Evolutionary conservation across 2,329 filamentous ascomycete genomes (phyloP), one percentile per base, ranked within the genome.

Genomic region (Penicillium griseofulvum): DNA sequence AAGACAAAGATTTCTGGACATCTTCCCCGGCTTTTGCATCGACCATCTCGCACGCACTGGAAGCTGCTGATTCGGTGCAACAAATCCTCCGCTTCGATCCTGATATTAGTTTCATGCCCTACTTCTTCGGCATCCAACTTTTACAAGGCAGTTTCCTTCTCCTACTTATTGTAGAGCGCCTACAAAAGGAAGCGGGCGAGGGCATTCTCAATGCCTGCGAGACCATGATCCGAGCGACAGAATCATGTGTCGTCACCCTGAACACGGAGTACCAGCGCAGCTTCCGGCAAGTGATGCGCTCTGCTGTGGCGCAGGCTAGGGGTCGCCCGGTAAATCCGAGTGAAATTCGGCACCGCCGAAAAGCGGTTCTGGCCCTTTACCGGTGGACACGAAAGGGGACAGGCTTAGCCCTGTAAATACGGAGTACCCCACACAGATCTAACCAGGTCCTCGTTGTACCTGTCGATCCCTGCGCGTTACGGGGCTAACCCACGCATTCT

Each of bases 201-300:
- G 91, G 86, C 63, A 90, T 96, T 6, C 88, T 93, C 58, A 88
- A 88, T 68, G 91, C 92, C 9, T 96, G 91, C 72, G 91, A 96
- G 79, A 94, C 90, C 4, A 95, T 96, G 64, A 90, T 96, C 31
- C 84, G 91, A 39, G 92, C 92, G 14, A 91, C 96, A 64, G 92
- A 97, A 74, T 91, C 91, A 5, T 96, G 91, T 70, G 90, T 96
- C 19, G 91, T 94, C 54, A 96, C 91, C 11, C 80, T 96, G 49
- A 94, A 90, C 71, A 96, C 91, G 1, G 91, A 96, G 72, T 97
- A 96, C 74, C 92, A 96, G 88, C 83, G 92, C 64, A 96, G 95
- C 75, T 96, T 97, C 77, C 89, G 91, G 65, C 93, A 92, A 76
- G 91, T 96, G 34, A 96, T 97, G 91, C 88, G 91, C 47, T 93